Evolutionary conservation across 1,139 yeast species (phyloP).

Genomic region (Trichomonascaceae sp.): DNA sequence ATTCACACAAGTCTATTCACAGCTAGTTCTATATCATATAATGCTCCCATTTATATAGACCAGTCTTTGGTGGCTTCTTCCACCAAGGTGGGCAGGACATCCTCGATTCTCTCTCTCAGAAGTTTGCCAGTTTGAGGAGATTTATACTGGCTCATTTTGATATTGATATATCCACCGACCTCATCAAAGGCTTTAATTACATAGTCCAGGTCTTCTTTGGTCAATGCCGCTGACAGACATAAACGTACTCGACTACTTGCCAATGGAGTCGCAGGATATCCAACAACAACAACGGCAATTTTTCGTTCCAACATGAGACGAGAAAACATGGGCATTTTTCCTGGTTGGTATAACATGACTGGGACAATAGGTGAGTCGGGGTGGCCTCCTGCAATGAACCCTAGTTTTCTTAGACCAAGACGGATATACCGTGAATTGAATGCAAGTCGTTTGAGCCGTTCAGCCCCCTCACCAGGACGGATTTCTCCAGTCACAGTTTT

Average conservation of each 20-base stretch:
- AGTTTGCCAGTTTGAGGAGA: constrained; percentile 39
- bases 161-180: constrained; percentile 68
- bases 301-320: constrained; percentile 71
- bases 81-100: constrained; percentile 66
- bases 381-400: constrained; percentile 89
- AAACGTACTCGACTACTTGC: constrained; percentile 86
- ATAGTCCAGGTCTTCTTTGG: constrained; percentile 87
- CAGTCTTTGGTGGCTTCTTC: constrained; percentile 40
- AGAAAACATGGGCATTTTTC: constrained; percentile 90
- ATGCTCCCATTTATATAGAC: constrained; percentile 1
- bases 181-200: constrained; percentile 67
- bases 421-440: constrained; percentile 91
- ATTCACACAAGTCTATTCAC: background rate
- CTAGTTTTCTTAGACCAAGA: constrained; percentile 82
- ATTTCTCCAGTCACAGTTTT: constrained; percentile 72
- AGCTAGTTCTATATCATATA: background rate
- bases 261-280: constrained; percentile 96
- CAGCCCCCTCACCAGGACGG: constrained; percentile 89
- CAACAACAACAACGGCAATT: constrained; percentile 92
- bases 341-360: constrained; percentile 75
- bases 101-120: constrained; percentile 74
- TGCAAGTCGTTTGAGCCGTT: constrained; percentile 86
- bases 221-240: constrained; percentile 87
- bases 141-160: constrained; percentile 53
- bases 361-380: constrained; percentile 98